phyloP scores from a whole-genome alignment of 352 stramenopile species.

The Pilasporangium apinafurcum region DNA sequence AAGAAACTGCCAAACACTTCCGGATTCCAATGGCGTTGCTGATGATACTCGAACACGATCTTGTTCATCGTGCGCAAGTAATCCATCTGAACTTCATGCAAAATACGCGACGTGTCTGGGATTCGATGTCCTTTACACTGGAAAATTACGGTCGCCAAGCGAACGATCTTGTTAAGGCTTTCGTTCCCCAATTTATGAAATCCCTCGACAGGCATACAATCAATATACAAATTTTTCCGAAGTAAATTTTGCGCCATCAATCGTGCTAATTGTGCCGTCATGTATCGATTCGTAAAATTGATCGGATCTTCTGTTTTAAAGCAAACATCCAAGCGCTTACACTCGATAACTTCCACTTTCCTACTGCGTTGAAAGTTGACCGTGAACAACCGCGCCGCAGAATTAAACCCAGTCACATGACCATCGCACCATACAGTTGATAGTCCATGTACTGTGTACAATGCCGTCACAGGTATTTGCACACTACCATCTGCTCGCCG shows the following conservation, averaged over 20 bases:
- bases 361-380: slow-evolving; percentile 62
- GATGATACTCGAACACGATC: slow-evolving; percentile 85
- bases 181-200: slow-evolving; percentile 79
- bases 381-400: slow-evolving; percentile 29
- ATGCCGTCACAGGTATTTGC: slow-evolving; percentile 60
- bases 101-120: slow-evolving; percentile 66
- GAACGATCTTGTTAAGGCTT: slow-evolving; percentile 72
- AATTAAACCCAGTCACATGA: slow-evolving; percentile 50
- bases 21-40: slow-evolving; percentile 34
- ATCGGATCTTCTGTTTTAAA: slow-evolving; percentile 76
- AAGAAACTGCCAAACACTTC: slow-evolving; percentile 63
- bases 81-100: slow-evolving; percentile 88
- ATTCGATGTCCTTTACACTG: slow-evolving; percentile 60
- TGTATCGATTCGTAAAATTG: slow-evolving; percentile 75
- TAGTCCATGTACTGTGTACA: slow-evolving; percentile 54
- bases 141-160: slow-evolving; percentile 54
- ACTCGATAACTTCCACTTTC: slow-evolving; percentile 47
- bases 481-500: slow-evolving; percentile 37
- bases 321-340: slow-evolving; percentile 58
- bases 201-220: slow-evolving; percentile 82
- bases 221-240: slow-evolving; percentile 76
- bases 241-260: slow-evolving; percentile 63
- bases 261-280: slow-evolving; percentile 43
- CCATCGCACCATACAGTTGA: slow-evolving; percentile 64
- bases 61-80: slow-evolving; percentile 91